Evolutionary conservation across 306 rosid genomes (phyloP), one percentile per base, ranked within the genome.

Genomic region (Lathyrus sativus): DNA sequence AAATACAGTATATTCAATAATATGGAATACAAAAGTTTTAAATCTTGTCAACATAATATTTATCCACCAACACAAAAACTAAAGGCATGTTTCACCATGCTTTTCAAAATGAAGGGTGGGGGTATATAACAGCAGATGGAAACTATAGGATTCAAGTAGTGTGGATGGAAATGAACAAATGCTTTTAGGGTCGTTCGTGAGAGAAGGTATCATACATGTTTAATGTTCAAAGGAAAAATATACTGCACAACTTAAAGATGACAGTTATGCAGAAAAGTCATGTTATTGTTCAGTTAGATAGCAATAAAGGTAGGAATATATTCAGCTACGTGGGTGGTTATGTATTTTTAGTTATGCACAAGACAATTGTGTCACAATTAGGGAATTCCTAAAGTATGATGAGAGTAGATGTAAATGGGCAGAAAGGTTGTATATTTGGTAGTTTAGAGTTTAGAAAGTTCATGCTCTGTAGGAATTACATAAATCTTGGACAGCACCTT

Each of bases 1-100:
- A 9, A 59, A 33, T 15, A 14, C 24, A 35, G 24, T 35, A 14
- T 9, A 59, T 15, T 59, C 54, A 66, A 62, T 39, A 71, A 53
- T 26, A 39, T 15, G 10, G 55, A 8, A 33, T 38, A 12, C n/a
- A 49, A 24, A 17, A 45, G 29, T 15, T 54, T 41, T n/a, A 60
- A 17, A 24, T 22, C 54, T 45, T 7, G 71, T 13, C 41, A 50
- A 28, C 19, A 60, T 45, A 46, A 18, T 39, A 56, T 48, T 39
- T 38, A 9, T 38, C 11, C 37, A 38, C 15, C 4, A 51, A 18
- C 49, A 17, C 62, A 6, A 49, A 66, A 4, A 26, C 29, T 7
- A 17, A 31, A 35, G 26, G 39, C 31, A 44, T 6, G 53, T 61
- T 22, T 22, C 50, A 55, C 58, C 3, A 64, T 18, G 57, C 55